Base-by-base conservation (phyloP, 306 rosid species). In the Hippophae gyantsensis region DNA sequence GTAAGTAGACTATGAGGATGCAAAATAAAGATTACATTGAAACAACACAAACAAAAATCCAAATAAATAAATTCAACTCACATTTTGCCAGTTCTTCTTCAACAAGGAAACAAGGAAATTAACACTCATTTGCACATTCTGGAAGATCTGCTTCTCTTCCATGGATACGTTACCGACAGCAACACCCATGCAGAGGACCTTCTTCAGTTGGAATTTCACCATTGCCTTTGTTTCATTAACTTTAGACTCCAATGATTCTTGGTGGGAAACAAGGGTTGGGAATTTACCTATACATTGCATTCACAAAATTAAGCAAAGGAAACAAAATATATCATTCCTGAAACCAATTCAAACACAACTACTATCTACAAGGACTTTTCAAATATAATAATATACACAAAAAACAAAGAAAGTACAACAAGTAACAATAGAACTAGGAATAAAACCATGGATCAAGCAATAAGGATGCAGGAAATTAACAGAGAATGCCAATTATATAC, bases 111-210 rank as follows among this genome's bases (percentile, higher is more conserved):
- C 97, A 4, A 89, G 89, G 72, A 89, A 84, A 71, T 89, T 89
- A 13, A 89, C 95, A 23, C 89, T 79, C 66, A 89, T 42, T 71
- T 89, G 97, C 10, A 86, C 92, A 12, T 89, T 89, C 56, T 89
- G 97, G 67, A 89, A 89, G 74, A 86, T 75, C 63, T 86, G 97
- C 44, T 89, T 89, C 79, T 89, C 95, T 58, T 89, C 97, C 97
- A 86, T 89, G 10, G 86, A 75, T 10, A 80, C 74, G 58, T 89
- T 89, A 2, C 97, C 97, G 1, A 86, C 95, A 8, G 89, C 97
- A 40, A 89, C 93, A 56, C 95, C 97, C 95, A 89, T 86, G 64
- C 93, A 86, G 13, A 89, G 87, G 52, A 86, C 95, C 83, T 82
- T 89, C 73, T 89, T 89, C 38, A 89, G 74, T 72, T 89, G 97